A percentile compares a stretch with the other conserved stretches of the same genome.
phyloP scores from a whole-genome alignment of 768 basidiomycete species.

The Sporobolomyces phaffii region DNA sequence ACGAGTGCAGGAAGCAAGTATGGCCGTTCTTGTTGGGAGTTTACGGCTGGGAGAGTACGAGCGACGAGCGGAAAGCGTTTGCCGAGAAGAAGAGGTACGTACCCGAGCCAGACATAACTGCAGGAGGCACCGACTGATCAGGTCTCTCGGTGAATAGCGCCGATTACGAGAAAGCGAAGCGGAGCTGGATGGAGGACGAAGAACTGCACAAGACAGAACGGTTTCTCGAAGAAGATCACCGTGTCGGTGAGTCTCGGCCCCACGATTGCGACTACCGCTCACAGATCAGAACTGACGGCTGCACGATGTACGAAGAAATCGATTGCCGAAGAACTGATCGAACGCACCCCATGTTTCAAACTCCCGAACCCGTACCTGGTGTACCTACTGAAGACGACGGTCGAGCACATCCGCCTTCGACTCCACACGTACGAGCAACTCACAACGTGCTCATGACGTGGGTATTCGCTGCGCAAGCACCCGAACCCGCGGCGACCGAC shows the following conservation, averaged over 20 bases:
- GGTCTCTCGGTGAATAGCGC: too few species aligned
- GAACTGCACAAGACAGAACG: constrained; percentile 75
- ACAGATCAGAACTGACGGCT: too few species aligned
- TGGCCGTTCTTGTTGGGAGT: constrained; percentile 92
- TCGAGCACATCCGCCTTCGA: constrained; percentile 75
- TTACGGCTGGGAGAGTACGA: constrained; percentile 67
- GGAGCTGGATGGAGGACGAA: constrained; percentile 74
- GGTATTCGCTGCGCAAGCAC: constrained; percentile 44
- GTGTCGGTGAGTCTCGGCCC: constrained; percentile 27
- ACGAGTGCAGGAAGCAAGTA: constrained; percentile 62
- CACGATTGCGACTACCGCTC: too few species aligned
- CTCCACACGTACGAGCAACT: constrained; percentile 85
- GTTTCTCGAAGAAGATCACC: constrained; percentile 64
- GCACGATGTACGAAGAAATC: too few species aligned
- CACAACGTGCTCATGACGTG: constrained; percentile 81
- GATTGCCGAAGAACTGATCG: constrained; percentile 95
- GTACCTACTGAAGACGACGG: constrained; percentile 48
- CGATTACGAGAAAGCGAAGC: constrained; percentile 65
- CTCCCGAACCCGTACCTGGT: constrained; percentile 38
- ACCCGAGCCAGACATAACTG: not conserved
- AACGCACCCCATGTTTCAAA: constrained; percentile 78
- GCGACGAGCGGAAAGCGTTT: constrained; percentile 56
- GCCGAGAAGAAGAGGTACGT: constrained; percentile 64
- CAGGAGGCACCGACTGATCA: too few species aligned
- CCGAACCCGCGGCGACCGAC: not conserved